A percentile compares a stretch with the other conserved stretches of the same genome.
phyloP scores from a whole-genome alignment of 148 eudicot genomes.

The Chenopodium suecicum region DNA sequence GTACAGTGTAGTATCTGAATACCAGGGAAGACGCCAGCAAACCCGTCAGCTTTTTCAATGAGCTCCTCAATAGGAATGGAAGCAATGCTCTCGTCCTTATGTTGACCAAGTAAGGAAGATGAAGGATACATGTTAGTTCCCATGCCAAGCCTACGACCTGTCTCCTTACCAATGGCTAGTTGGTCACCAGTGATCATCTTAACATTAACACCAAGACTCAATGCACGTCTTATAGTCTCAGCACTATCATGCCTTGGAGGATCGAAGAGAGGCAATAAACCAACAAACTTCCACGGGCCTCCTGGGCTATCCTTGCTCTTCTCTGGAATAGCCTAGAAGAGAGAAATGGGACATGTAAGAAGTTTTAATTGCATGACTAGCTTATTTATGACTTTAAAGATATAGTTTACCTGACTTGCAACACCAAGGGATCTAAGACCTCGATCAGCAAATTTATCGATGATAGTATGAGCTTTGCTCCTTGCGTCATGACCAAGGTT shows the following conservation, averaged over 20 bases:
- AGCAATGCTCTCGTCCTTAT: slow-evolving; percentile 55
- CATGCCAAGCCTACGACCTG: slow-evolving; percentile 84
- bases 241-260: slow-evolving; percentile 91
- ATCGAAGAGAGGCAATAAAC: slow-evolving; percentile 72
- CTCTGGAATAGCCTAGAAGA: slow-evolving; percentile 54
- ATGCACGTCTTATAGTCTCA: slow-evolving; percentile 74
- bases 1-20: background rate
- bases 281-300: slow-evolving; percentile 67
- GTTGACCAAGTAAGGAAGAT: slow-evolving; percentile 71
- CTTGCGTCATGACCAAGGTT: slow-evolving; percentile 39
- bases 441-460: slow-evolving; percentile 73
- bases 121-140: slow-evolving; percentile 88
- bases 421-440: slow-evolving; percentile 80
- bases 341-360: background rate
- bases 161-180: slow-evolving; percentile 80
- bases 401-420: slow-evolving; percentile 48
- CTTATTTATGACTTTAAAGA: background rate
- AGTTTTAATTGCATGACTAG: background rate
- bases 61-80: slow-evolving; percentile 69
- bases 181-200: slow-evolving; percentile 95
- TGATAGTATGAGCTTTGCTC: slow-evolving; percentile 55
- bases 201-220: slow-evolving; percentile 81
- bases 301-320: slow-evolving; percentile 73
- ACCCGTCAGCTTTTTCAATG: slow-evolving; percentile 80
- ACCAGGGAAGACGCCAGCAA: slow-evolving; percentile 93